A percentile compares a stretch with the other conserved stretches of the same genome.
Conservation (phyloP, 345 rosid genomes). For the Microcos paniculata region DNA sequence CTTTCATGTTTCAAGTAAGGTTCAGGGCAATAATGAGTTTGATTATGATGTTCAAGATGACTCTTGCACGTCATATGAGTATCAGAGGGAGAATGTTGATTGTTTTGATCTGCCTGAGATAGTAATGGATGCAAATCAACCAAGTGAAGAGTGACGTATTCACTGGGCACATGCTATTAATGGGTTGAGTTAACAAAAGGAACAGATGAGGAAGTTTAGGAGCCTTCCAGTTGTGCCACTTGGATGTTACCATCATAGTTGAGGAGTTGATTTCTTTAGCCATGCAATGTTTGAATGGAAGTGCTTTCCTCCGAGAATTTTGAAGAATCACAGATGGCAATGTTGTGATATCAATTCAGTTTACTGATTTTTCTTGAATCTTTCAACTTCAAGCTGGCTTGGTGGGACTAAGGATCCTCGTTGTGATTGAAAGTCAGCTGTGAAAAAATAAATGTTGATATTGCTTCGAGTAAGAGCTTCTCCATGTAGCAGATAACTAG, state of each 20-base stretch:
- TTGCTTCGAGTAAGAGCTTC: slow-evolving; percentile 13
- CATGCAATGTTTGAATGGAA: neutral
- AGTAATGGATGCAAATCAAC: slow-evolving; percentile 15
- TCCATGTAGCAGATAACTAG: neutral
- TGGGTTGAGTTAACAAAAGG: neutral
- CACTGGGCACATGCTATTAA: neutral
- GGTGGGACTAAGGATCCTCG: neutral
- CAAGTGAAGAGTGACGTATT: slow-evolving; percentile 17
- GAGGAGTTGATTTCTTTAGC: neutral
- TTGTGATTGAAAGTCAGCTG: neutral
- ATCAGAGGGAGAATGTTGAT: slow-evolving; percentile 21
- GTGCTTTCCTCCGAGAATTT: neutral
- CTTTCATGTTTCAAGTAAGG: slow-evolving; percentile 13
- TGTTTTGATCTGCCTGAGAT: slow-evolving; percentile 11
- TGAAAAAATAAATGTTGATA: slow-evolving; percentile 1
- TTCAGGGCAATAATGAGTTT: slow-evolving; percentile 8
- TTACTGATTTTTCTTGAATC: neutral
- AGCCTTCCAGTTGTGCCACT: neutral
- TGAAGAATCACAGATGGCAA: slow-evolving; percentile 6
- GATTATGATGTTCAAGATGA: slow-evolving; percentile 33
- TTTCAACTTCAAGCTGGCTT: slow-evolving; percentile 2
- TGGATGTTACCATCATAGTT: neutral
- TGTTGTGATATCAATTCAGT: neutral
- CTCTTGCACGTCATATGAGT: slow-evolving; percentile 38
- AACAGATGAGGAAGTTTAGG: neutral